phyloP scores from a whole-genome alignment of 1,284 basidiomycete genomes.

The Cutaneotrichosporon sp. region DNA sequence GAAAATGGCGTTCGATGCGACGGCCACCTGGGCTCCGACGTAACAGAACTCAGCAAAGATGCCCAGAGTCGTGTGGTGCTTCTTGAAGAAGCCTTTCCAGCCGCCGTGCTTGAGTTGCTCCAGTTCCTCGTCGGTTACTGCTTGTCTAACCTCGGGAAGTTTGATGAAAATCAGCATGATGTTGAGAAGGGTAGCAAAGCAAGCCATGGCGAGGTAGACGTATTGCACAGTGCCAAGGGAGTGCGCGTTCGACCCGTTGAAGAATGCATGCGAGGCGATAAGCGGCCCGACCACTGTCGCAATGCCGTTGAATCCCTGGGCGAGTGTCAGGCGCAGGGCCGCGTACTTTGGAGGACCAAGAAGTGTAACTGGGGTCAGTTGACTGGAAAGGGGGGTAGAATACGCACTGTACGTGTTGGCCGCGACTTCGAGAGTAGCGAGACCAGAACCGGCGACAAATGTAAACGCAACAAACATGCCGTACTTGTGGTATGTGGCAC shows the following conservation, averaged over 20 bases:
- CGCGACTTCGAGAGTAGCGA: constrained; percentile 36
- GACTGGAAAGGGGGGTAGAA: too few species aligned
- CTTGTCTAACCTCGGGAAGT: constrained; percentile 33
- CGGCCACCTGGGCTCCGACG: constrained; percentile 31
- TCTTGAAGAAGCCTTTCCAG: constrained; percentile 29
- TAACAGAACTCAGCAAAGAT: constrained; percentile 28
- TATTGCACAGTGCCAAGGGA: constrained; percentile 32
- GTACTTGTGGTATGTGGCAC: constrained; percentile 24
- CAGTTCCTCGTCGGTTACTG: constrained; percentile 21
- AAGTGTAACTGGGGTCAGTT: constrained; percentile 23
- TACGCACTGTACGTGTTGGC: constrained; percentile 35
- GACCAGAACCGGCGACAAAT: constrained; percentile 29
- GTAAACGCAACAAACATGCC: constrained; percentile 33
- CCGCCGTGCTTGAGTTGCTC: constrained; percentile 18
- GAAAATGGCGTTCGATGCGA: constrained; percentile 33
- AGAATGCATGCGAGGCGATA: constrained; percentile 34
- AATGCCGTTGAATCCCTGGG: constrained; percentile 37
- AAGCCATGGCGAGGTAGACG: constrained; percentile 34
- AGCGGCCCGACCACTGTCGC: constrained; percentile 35
- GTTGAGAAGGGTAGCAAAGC: constrained; percentile 29
- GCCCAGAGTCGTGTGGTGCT: constrained; percentile 29
- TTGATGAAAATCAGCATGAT: constrained; percentile 27
- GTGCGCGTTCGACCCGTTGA: constrained; percentile 26
- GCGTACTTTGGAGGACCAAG: constrained; percentile 31
- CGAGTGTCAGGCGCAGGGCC: constrained; percentile 32